Conservation (phyloP, 345 rosid species). For the Populus pruinosa region DNA sequence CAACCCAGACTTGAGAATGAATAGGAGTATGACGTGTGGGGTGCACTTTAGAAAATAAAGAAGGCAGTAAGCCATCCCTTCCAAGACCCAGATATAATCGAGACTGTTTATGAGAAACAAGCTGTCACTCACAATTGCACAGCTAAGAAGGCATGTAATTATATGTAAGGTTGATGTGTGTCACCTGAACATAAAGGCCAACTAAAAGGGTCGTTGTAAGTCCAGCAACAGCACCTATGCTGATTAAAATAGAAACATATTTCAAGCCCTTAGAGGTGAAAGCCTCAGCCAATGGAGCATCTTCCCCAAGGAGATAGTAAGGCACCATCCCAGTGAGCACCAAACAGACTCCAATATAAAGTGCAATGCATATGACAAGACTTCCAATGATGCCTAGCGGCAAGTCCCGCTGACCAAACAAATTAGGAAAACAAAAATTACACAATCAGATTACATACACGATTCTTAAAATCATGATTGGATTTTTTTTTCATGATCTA, state of each 20-base stretch:
- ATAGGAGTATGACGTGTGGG: conserved; percentile 73
- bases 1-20: conserved; percentile 95
- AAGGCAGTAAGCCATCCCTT: conserved; percentile 92
- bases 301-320: conserved; percentile 68
- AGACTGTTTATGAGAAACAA: conserved; percentile 57
- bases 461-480: neutral
- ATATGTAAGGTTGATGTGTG: conserved; percentile 11
- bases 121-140: conserved; percentile 15
- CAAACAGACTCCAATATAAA: conserved; percentile 81
- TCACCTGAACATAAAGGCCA: conserved; percentile 98
- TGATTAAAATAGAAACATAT: conserved; percentile 68
- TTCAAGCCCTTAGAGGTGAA: conserved; percentile 84
- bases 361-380: conserved; percentile 63
- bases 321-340: conserved; percentile 98
- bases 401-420: conserved; percentile 64
- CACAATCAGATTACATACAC: conserved; percentile 1
- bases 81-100: conserved; percentile 89
- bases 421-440: conserved; percentile 9
- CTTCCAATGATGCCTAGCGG: conserved; percentile 90
- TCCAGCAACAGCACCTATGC: conserved; percentile 94
- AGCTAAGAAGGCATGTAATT: conserved; percentile 1
- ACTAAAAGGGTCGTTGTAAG: conserved; percentile 90
- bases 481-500: neutral
- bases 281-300: conserved; percentile 87
- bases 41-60: conserved; percentile 82